Evolutionary conservation across 352 stramenopile genomes (phyloP).

Genomic region (Phytopythium mirpurense): DNA sequence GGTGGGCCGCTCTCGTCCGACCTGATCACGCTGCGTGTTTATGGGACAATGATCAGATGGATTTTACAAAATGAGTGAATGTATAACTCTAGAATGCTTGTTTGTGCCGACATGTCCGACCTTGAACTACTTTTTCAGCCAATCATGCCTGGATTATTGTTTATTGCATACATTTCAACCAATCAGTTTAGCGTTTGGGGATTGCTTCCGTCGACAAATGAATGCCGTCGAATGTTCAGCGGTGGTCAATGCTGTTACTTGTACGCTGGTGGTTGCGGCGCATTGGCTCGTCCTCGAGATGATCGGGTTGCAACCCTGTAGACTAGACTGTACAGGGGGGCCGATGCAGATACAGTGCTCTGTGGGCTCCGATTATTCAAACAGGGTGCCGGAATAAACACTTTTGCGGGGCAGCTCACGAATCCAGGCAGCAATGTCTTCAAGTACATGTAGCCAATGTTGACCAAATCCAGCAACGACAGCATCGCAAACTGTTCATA

Average conservation of each 20-base stretch:
- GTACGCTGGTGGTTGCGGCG: constrained; percentile 1
- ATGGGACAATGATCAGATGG: neutral
- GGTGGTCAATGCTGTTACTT: neutral
- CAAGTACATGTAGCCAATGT: too few species aligned
- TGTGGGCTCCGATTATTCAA: neutral
- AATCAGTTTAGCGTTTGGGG: neutral
- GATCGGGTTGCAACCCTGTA: too few species aligned
- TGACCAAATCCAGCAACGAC: too few species aligned
- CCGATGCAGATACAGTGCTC: too few species aligned
- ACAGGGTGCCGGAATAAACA: neutral
- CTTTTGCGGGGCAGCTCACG: neutral
- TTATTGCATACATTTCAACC: neutral
- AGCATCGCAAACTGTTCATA: too few species aligned
- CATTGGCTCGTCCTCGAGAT: too few species aligned
- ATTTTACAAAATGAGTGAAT: too few species aligned
- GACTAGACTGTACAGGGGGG: too few species aligned
- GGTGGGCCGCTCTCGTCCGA: neutral
- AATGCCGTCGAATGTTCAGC: constrained; percentile 3
- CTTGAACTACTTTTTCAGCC: constrained; percentile 1
- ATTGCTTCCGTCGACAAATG: neutral
- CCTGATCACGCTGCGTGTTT: neutral
- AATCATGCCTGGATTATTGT: neutral
- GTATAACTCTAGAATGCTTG: too few species aligned
- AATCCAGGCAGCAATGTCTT: too few species aligned
- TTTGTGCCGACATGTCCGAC: neutral